Conservation (phyloP, 768 basidiomycete species). For the Hydnum rufescens region DNA sequence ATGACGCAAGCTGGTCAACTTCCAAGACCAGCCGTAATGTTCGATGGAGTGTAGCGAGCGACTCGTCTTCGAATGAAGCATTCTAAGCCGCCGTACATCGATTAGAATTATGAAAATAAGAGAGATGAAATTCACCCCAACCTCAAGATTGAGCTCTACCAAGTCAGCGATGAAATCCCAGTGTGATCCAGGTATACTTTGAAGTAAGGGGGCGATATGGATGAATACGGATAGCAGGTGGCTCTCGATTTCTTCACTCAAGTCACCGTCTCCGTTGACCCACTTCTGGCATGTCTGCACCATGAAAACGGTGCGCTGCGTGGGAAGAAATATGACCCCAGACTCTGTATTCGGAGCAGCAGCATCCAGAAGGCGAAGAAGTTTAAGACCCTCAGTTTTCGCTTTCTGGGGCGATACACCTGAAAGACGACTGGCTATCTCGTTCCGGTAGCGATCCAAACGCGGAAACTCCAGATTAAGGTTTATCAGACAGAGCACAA, state of each 20-base stretch:
- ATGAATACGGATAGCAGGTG: conserved; percentile 54
- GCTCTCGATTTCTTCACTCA: conserved; percentile 62
- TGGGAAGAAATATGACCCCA: conserved; percentile 65
- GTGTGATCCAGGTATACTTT: conserved; percentile 68
- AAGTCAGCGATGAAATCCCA: conserved; percentile 90
- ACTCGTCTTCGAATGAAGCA: conserved; percentile 36
- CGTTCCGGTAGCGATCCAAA: conserved; percentile 70
- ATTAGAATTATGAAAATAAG: neutral
- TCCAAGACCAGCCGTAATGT: conserved; percentile 46
- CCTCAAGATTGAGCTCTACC: conserved; percentile 76
- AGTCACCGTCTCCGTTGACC: conserved; percentile 40
- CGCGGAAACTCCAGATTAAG: conserved; percentile 48
- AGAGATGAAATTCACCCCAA: conserved; percentile 16
- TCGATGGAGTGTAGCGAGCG: conserved; percentile 43
- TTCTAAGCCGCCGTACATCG: conserved; percentile 31
- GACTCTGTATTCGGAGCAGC: conserved; percentile 62
- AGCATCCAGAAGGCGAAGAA: conserved; percentile 48
- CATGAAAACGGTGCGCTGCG: conserved; percentile 68
- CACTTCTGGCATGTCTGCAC: conserved; percentile 73
- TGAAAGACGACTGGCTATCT: conserved; percentile 63
- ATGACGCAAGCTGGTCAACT: conserved; percentile 46
- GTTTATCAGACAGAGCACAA: conserved; percentile 39
- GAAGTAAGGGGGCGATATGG: conserved; percentile 68
- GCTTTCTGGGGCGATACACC: conserved; percentile 43
- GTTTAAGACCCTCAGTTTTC: conserved; percentile 46